Evolutionary conservation across 2,329 filamentous ascomycete species (phyloP).

Genomic region (Diplodia sapinea): DNA sequence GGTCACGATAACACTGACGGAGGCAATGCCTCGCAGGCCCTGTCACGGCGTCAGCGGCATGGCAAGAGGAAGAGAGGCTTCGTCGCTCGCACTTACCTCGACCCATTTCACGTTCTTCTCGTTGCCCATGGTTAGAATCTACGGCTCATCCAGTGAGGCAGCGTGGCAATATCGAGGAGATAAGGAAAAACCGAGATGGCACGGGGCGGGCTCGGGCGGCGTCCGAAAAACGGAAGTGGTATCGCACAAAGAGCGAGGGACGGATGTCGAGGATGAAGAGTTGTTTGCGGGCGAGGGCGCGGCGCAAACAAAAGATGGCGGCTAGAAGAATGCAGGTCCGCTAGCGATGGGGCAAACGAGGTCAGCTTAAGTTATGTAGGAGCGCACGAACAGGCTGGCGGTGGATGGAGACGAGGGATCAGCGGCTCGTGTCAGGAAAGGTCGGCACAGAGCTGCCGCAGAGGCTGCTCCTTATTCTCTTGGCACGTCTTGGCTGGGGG

Average conservation of each 20-base stretch:
- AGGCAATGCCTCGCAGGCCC: slow-evolving; percentile 61
- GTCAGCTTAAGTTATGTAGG: slow-evolving; percentile 28
- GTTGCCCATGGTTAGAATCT: slow-evolving; percentile 36
- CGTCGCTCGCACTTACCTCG: slow-evolving; percentile 41
- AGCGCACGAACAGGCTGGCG: slow-evolving; percentile 5
- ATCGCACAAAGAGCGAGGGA: slow-evolving; percentile 12
- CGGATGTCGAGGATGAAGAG: neutral
- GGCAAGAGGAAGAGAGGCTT: neutral
- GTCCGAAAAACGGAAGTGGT: neutral
- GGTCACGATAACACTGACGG: slow-evolving; percentile 60
- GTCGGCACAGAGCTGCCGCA: slow-evolving; percentile 26
- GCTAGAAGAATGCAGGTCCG: slow-evolving; percentile 14
- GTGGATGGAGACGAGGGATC: slow-evolving; percentile 20
- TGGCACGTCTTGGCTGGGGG: slow-evolving; percentile 24
- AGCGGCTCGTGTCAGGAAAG: slow-evolving; percentile 27
- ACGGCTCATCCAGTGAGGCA: slow-evolving; percentile 28
- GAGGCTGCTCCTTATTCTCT: slow-evolving; percentile 27
- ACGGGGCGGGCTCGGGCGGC: neutral
- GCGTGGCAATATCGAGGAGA: neutral
- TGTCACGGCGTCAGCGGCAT: slow-evolving; percentile 35
- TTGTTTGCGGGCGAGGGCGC: slow-evolving; percentile 3
- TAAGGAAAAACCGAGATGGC: neutral
- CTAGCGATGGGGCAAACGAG: slow-evolving; percentile 10
- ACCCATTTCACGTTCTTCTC: slow-evolving; percentile 51
- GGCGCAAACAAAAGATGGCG: slow-evolving; percentile 12